phyloP scores from a whole-genome alignment of 805 yeast species.

The Jamesozyma lodderae region DNA sequence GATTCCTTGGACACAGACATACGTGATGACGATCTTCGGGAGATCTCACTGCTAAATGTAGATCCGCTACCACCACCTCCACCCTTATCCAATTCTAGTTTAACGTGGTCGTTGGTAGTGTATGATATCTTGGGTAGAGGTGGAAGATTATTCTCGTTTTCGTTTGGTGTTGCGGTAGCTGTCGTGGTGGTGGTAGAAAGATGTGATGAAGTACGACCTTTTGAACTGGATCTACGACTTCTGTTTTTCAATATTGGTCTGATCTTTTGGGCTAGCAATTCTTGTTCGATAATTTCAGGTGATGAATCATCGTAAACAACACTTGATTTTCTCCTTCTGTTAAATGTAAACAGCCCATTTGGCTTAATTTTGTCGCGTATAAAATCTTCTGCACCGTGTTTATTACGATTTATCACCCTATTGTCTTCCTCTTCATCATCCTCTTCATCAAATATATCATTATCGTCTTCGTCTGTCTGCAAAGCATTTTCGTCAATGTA shows the following conservation, averaged over 20 bases:
- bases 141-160: background rate
- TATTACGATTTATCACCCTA: background rate
- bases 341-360: slow-evolving; percentile 3
- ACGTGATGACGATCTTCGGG: slow-evolving; percentile 31
- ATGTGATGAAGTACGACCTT: slow-evolving; percentile 1
- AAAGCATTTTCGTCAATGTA: slow-evolving; percentile 36
- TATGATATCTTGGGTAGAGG: slow-evolving; percentile 6
- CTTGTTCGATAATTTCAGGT: slow-evolving; percentile 13
- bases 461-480: slow-evolving; percentile 28
- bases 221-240: slow-evolving; percentile 16
- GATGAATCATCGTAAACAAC: slow-evolving; percentile 22
- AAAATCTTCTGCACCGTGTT: slow-evolving; percentile 1
- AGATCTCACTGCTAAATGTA: slow-evolving; percentile 10
- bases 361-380: slow-evolving; percentile 1
- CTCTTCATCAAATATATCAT: slow-evolving; percentile 13
- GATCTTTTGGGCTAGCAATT: slow-evolving; percentile 10
- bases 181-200: background rate
- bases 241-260: slow-evolving; percentile 10
- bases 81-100: background rate
- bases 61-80: background rate
- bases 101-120: slow-evolving; percentile 4
- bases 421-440: slow-evolving; percentile 14
- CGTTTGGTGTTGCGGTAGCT: slow-evolving; percentile 20
- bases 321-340: slow-evolving; percentile 18
- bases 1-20: slow-evolving; percentile 31